These are phyloP conservation scores for Echria macrotheca DNA, from an alignment of 495 filamentous ascomycete genomes.

Conservation along the genomic window DNA sequence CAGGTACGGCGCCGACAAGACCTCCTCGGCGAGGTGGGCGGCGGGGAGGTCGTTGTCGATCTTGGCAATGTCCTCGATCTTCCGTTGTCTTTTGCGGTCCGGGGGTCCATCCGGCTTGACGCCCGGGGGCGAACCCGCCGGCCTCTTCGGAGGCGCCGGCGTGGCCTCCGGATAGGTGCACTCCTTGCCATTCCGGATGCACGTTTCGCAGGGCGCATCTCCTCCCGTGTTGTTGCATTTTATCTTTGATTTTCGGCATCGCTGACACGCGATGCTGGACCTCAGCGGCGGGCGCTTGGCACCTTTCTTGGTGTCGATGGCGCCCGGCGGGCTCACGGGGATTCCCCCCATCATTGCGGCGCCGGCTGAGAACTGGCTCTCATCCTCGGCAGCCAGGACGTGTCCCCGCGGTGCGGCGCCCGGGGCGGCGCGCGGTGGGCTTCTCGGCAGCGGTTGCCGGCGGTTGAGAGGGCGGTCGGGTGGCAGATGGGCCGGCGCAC, in stretches of 20 bases:
- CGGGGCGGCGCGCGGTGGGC: conserved; percentile 19
- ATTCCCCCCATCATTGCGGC: conserved; percentile 24
- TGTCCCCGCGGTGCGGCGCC: conserved; percentile 18
- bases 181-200: conserved; percentile 67
- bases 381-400: conserved; percentile 23
- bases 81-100: conserved; percentile 58
- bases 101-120: conserved; percentile 54
- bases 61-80: conserved; percentile 44
- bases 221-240: conserved; percentile 73
- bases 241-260: conserved; percentile 77
- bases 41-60: conserved; percentile 30
- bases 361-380: conserved; percentile 13
- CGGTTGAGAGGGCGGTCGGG: conserved; percentile 20
- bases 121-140: conserved; percentile 42
- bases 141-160: conserved; percentile 52
- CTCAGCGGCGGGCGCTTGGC: conserved; percentile 55
- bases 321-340: conserved; percentile 23
- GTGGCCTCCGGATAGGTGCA: conserved; percentile 68
- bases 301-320: conserved; percentile 40
- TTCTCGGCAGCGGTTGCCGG: conserved; percentile 27
- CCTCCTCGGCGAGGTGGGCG: conserved; percentile 38
- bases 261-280: conserved; percentile 73
- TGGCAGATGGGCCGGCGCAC: conserved; percentile 3
- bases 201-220: conserved; percentile 65
- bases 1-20: conserved; percentile 49